A percentile compares a stretch with the other conserved stretches of the same genome.
Conservation (phyloP, 177 flowering plant genomes). For the Vitis hybrid region DNA sequence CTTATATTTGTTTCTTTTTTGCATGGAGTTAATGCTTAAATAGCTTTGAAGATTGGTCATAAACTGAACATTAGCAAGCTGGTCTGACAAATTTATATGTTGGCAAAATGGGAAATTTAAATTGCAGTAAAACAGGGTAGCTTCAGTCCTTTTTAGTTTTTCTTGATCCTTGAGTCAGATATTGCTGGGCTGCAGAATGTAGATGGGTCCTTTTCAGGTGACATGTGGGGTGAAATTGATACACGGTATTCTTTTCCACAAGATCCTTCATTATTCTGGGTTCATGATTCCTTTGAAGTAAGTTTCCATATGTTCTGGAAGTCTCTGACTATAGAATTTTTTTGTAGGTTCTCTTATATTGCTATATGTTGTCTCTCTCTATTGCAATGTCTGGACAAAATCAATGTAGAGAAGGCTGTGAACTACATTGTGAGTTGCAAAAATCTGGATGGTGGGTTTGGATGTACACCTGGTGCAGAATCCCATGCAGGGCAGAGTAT, state of each 20-base stretch:
- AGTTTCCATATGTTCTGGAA: background rate
- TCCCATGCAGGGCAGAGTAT: conserved; percentile 96
- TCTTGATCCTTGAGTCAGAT: conserved; percentile 61
- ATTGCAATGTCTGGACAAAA: conserved; percentile 62
- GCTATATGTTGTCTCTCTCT: conserved; percentile 82
- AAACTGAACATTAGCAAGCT: background rate
- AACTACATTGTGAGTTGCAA: conserved; percentile 84
- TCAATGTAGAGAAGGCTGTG: conserved; percentile 87
- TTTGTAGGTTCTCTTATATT: conserved; percentile 78
- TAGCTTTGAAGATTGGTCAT: background rate
- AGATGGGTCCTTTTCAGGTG: conserved; percentile 97
- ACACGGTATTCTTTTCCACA: conserved; percentile 50
- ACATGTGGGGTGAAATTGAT: conserved; percentile 97
- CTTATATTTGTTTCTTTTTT: too few relatives aligned
- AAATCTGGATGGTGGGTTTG: conserved; percentile 96
- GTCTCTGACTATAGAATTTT: conserved; percentile 5
- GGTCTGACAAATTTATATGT: too few relatives aligned
- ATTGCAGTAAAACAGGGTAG: too few relatives aligned
- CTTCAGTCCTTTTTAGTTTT: conserved; percentile 15
- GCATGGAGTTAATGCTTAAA: background rate
- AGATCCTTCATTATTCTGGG: background rate
- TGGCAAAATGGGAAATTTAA: too few relatives aligned
- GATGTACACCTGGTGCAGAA: conserved; percentile 95
- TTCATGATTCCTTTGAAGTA: background rate
- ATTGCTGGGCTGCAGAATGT: conserved; percentile 77